Percentiles rank a stretch among this genome's conserved stretches.
phyloP scores from a whole-genome alignment of 495 filamentous ascomycete genomes.

The Trichoderma parareesei region DNA sequence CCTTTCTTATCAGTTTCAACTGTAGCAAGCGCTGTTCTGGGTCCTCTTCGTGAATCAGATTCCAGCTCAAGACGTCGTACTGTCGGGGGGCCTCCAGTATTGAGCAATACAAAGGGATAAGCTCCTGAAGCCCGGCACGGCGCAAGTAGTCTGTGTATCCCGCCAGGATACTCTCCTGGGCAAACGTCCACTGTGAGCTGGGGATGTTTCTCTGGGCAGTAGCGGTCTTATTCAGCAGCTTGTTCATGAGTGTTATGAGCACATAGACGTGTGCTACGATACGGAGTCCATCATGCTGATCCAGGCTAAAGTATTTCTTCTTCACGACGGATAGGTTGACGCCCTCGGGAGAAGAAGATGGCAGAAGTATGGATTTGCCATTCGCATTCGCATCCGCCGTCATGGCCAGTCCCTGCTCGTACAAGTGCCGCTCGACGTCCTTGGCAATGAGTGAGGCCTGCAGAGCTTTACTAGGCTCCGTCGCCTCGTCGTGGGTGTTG shows the following conservation, averaged over 20 bases:
- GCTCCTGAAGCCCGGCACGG: conserved; percentile 55
- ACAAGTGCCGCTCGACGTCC: conserved; percentile 46
- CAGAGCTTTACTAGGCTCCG: conserved; percentile 52
- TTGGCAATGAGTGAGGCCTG: conserved; percentile 58
- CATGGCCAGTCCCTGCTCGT: conserved; percentile 50
- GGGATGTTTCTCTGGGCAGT: conserved; percentile 29
- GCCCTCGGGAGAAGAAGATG: conserved; percentile 16
- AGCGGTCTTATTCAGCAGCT: conserved; percentile 47
- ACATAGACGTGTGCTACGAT: conserved; percentile 53
- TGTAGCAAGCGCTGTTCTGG: conserved; percentile 41
- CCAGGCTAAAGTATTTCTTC: conserved; percentile 37
- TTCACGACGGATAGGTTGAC: conserved; percentile 23
- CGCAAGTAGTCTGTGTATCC: conserved; percentile 75
- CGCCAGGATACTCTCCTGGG: conserved; percentile 59
- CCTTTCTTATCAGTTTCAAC: conserved; percentile 53
- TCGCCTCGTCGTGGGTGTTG: conserved; percentile 40
- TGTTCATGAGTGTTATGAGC: conserved; percentile 39
- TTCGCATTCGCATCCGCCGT: conserved; percentile 43
- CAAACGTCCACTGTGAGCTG: conserved; percentile 6
- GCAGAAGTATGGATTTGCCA: conserved; percentile 42
- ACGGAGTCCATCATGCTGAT: conserved; percentile 51
- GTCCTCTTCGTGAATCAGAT: conserved; percentile 46
- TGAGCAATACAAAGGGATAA: conserved; percentile 81
- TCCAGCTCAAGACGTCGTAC: conserved; percentile 46
- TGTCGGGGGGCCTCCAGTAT: conserved; percentile 48